Evolutionary conservation across 805 yeast species (phyloP).

Genomic region (Maudiozyma serrabonitensis): DNA sequence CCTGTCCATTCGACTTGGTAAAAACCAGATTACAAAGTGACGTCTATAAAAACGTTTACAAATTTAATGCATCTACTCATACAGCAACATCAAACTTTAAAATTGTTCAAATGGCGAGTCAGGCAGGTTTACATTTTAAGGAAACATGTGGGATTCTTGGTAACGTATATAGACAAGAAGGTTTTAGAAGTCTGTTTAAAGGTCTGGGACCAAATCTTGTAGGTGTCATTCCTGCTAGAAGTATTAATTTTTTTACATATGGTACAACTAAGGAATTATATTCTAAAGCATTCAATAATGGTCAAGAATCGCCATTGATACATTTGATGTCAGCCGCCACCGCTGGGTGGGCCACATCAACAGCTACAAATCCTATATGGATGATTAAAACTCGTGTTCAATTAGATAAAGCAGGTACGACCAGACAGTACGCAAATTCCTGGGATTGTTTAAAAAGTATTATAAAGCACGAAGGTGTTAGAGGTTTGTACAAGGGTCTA

Average conservation of each 20-base stretch:
- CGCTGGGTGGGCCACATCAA: slow-evolving; percentile 91
- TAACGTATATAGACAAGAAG: slow-evolving; percentile 65
- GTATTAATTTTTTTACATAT: slow-evolving; percentile 92
- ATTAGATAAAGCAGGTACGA: slow-evolving; percentile 61
- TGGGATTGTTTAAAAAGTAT: slow-evolving; percentile 73
- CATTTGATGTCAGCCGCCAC: slow-evolving; percentile 78
- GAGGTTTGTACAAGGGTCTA: slow-evolving; percentile 79
- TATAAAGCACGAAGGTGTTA: slow-evolving; percentile 64
- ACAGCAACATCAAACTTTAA: slow-evolving; percentile 3
- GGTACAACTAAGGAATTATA: slow-evolving; percentile 82
- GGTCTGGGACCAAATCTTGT: slow-evolving; percentile 95
- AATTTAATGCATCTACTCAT: slow-evolving; percentile 14
- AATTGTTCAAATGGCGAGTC: slow-evolving; percentile 30
- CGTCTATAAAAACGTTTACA: slow-evolving; percentile 53
- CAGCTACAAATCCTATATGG: slow-evolving; percentile 98
- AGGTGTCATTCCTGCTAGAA: slow-evolving; percentile 96
- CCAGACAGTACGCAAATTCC: slow-evolving; percentile 67
- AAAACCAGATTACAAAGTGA: slow-evolving; percentile 92
- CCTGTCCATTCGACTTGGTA: slow-evolving; percentile 93
- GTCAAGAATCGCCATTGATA: slow-evolving; percentile 72
- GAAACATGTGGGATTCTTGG: slow-evolving; percentile 72
- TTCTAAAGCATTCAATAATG: slow-evolving; percentile 56
- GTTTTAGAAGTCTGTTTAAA: slow-evolving; percentile 76
- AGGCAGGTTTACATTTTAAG: slow-evolving; percentile 58
- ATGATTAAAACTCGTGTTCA: slow-evolving; percentile 89